A percentile compares a stretch with the other conserved stretches of the same genome.
phyloP scores from a whole-genome alignment of 2,329 filamentous ascomycete species.

The Tolypocladium cylindrosporum region DNA sequence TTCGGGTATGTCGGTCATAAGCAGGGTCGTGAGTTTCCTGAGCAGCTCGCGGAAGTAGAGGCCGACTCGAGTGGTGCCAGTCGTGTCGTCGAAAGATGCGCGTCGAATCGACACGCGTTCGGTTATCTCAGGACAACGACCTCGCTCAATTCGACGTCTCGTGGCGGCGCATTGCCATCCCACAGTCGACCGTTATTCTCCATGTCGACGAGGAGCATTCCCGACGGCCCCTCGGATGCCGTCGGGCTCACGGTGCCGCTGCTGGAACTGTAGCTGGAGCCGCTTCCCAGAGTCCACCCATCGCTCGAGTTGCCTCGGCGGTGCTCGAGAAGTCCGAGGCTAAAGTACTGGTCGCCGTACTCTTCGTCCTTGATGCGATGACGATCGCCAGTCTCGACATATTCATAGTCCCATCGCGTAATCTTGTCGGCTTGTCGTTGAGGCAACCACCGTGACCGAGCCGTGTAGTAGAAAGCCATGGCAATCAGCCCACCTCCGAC shows the following conservation, averaged over 20 bases:
- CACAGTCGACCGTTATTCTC: conserved; percentile 26
- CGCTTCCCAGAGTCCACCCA: conserved; percentile 84
- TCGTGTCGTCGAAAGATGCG: background rate
- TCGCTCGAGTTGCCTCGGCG: conserved; percentile 53
- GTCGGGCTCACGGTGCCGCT: conserved; percentile 41
- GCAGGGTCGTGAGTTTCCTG: conserved; percentile 9
- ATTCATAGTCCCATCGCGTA: conserved; percentile 93
- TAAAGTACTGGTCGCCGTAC: conserved; percentile 34
- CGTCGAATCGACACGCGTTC: background rate
- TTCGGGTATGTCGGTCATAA: conserved; percentile 12
- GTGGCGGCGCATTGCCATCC: conserved; percentile 24
- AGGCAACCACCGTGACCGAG: conserved; percentile 71
- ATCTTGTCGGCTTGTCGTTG: conserved; percentile 74
- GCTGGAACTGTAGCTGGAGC: conserved; percentile 49
- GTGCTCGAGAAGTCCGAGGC: conserved; percentile 33
- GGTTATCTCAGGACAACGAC: conserved; percentile 31
- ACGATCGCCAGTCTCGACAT: conserved; percentile 70
- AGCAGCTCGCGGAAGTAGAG: background rate
- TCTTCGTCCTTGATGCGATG: conserved; percentile 33
- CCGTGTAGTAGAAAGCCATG: conserved; percentile 70
- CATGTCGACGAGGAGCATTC: conserved; percentile 24
- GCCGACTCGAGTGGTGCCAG: background rate
- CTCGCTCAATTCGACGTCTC: conserved; percentile 35
- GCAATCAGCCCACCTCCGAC: conserved; percentile 76
- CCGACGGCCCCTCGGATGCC: conserved; percentile 31